phyloP scores from a whole-genome alignment of 768 basidiomycete species.

The Mycena maculata region DNA sequence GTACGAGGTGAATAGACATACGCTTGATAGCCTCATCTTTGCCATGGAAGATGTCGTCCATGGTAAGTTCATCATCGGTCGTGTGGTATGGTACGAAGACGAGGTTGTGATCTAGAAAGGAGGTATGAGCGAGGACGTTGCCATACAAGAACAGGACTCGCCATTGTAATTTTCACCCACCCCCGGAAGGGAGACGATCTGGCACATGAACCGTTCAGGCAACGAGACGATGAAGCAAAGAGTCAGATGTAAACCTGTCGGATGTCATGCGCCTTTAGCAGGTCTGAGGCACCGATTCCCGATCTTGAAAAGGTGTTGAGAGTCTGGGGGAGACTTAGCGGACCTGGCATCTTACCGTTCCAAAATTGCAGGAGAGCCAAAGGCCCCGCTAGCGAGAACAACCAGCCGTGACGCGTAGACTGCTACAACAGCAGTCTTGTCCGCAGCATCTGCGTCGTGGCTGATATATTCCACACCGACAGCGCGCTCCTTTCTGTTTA shows the following conservation, averaged over 20 bases:
- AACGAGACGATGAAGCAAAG: no score
- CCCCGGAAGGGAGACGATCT: conserved; percentile 73
- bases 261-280: conserved; percentile 63
- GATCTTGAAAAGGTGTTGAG: conserved; percentile 50
- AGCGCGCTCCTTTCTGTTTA: conserved; percentile 52
- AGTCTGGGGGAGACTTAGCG: not conserved
- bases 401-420: conserved; percentile 56
- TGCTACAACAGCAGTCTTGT: conserved; percentile 38
- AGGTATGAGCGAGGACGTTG: not conserved
- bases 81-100: conserved; percentile 55
- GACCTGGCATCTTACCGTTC: conserved; percentile 50
- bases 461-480: conserved; percentile 65
- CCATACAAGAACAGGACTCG: conserved; percentile 25
- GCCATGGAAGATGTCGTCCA: conserved; percentile 60
- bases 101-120: conserved; percentile 53
- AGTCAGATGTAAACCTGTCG: no score
- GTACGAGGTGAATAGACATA: conserved; percentile 39
- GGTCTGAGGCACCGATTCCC: conserved; percentile 69
- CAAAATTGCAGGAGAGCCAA: conserved; percentile 67
- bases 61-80: conserved; percentile 57
- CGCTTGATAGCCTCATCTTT: conserved; percentile 52
- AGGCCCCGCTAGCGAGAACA: conserved; percentile 63
- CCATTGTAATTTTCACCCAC: conserved; percentile 80
- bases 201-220: no score
- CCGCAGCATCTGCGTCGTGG: conserved; percentile 42